Conservation (phyloP, 768 basidiomycete genomes). For the Flagelloscypha sp. region DNA sequence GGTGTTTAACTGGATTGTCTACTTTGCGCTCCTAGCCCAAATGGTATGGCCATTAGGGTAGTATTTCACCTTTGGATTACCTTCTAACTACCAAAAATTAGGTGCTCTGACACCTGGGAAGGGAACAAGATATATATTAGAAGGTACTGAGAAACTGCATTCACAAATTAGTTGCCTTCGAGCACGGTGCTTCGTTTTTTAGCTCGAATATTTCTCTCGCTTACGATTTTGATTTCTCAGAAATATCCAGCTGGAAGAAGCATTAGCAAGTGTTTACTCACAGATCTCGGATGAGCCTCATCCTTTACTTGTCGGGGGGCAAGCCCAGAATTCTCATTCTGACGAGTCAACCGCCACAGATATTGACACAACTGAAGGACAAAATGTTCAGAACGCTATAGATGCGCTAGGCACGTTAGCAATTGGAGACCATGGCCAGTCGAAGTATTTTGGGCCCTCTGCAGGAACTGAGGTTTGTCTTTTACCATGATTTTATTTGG, state of each 20-base stretch:
- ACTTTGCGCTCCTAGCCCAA: no score
- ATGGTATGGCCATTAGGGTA: slow-evolving; percentile 15
- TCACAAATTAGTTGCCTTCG: slow-evolving; percentile 54
- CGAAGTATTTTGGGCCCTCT: slow-evolving; percentile 69
- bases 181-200: no score
- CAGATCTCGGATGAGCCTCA: slow-evolving; percentile 56
- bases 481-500: slow-evolving; percentile 9
- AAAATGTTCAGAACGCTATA: slow-evolving; percentile 26
- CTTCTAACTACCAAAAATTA: no score
- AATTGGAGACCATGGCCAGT: slow-evolving; percentile 58
- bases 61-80: no score
- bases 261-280: slow-evolving; percentile 59
- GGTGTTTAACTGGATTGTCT: no score
- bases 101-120: no score
- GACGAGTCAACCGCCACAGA: slow-evolving; percentile 6
- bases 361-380: no score
- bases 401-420: slow-evolving; percentile 65
- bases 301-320: slow-evolving; percentile 58
- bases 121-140: slow-evolving; percentile 64
- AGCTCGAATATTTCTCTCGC: no score
- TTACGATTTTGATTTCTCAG: no score
- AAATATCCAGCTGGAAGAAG: slow-evolving; percentile 57
- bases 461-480: slow-evolving; percentile 60
- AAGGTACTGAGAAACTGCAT: slow-evolving; percentile 59
- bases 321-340: slow-evolving; percentile 22